Evolutionary conservation across 139 green algal species (phyloP), one percentile per base, ranked within the genome.

Genomic region (Micractinium conductrix): DNA sequence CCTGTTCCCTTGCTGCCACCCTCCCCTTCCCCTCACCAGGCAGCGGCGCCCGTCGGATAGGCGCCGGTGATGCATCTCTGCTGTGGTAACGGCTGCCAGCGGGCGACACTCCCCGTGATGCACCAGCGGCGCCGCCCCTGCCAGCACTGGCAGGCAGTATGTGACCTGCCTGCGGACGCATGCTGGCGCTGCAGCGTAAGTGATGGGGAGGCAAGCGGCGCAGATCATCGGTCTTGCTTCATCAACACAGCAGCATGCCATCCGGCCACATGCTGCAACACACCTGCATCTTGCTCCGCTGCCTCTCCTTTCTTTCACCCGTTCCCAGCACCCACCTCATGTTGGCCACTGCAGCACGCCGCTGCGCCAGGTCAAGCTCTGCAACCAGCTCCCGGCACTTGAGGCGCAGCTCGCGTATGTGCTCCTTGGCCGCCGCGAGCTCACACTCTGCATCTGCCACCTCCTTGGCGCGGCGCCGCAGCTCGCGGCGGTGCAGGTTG

Each of bases 391-490:
- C 88, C 42, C 60, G 88, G 87, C 85, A 85, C 21, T 83, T 84
- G 4, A 86, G 17, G 19, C 90, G 85, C 83, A 93, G 85, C 76
- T 92, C 82, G 35, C 89, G 84, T 17, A 94, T 85, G 38, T 88
- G 76, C 53, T 93, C 89, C 58, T 88, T 89, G n/a, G 84, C 81
- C 16, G 86, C 84, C 43, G 63, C 83, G 48, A 92, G 86, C 83
- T 92, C 86, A 28, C 45, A 65, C 16, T 38, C 35, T 21, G 78
- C 28, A 43, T 76, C 85, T 12, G 71, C 78, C 40, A 48, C 30
- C 79, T 94, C 90, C 73, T 93, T 93, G 40, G 82, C 89, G 35
- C 86, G 89, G 17, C 88, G 80, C 60, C 95, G 85, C 79, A 96
- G 86, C 83, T 96, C 92, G 0, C 93, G 84, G 37, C 93, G 86